Evolutionary conservation across 2,329 filamentous ascomycete species (phyloP), one percentile per base, ranked within the genome.

Genomic region (Tolypocladium ovalisporum): DNA sequence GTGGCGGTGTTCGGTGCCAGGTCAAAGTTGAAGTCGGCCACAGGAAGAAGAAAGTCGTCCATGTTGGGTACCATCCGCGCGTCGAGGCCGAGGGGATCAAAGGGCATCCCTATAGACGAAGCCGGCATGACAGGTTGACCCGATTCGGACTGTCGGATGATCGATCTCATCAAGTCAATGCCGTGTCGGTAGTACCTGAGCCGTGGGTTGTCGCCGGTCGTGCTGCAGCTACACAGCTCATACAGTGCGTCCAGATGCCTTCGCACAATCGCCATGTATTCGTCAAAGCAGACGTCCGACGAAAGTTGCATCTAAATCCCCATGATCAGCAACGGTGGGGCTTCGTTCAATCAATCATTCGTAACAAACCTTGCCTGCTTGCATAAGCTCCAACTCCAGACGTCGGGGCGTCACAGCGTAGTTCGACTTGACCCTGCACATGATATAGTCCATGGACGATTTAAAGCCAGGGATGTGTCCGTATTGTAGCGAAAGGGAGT

Each of bases 311-410:
- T 68, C 77, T 79, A 52, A n/a, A 52, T 22, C 1, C 29, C 7
- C 29, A 3, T 35, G 19, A 22, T 52, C 8, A 52, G 47, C 47
- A 34, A 51, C 29, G 1, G 15, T 22, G 10, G 4, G 2, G 0
- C 32, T 22, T 22, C 29, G 2, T 22, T 13, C 10, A 29, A 15
- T 7, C 19, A 29, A 34, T 52, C 29, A 4, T 4, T 3, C 7
- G 34, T n/a, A n/a, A 58, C 71, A 64, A 63, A 81, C 79, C 72
- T 76, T 80, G 62, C 79, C 80, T 15, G 72, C 73, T 56, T 77
- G 72, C 54, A 82, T 71, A 5, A 82, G 63, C 58, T 81, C 77
- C 22, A 83, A 65, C 65, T 83, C 80, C 1, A 80, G 66, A 52
- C 73, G 74, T 17, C 80, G 74, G 22, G 75, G 68, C 19, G 74